phyloP scores from a whole-genome alignment of 2,329 filamentous ascomycete species.

The Colletotrichum abscissum region DNA sequence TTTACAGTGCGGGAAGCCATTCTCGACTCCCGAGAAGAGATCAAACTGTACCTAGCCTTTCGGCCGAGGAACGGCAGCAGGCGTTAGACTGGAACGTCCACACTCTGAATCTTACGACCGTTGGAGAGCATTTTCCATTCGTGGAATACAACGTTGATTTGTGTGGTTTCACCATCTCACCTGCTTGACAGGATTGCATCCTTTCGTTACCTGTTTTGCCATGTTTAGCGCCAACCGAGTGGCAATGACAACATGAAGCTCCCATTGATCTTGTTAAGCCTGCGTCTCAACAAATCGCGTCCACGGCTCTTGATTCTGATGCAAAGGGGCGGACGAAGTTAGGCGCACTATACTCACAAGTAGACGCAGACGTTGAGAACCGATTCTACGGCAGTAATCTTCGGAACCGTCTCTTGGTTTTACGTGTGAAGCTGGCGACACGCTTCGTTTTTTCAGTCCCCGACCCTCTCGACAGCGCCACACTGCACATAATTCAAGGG shows the following conservation, averaged over 20 bases:
- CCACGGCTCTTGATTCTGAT: not conserved
- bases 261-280: not conserved
- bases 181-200: not conserved
- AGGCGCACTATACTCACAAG: not conserved
- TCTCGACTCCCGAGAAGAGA: not conserved
- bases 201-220: not conserved
- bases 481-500: not conserved
- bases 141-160: slow-evolving; percentile 21
- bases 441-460: slow-evolving; percentile 11
- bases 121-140: slow-evolving; percentile 1
- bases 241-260: not conserved
- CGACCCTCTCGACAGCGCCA: not conserved
- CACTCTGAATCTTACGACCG: not conserved
- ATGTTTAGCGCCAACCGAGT: not conserved
- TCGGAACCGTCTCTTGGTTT: not conserved
- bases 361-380: not conserved
- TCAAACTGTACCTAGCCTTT: not conserved
- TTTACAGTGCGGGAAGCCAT: not conserved
- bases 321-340: not conserved
- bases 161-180: not conserved
- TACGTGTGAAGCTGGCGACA: not conserved
- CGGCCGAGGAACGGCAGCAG: not conserved
- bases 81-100: not conserved
- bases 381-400: not conserved
- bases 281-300: not conserved